These are phyloP conservation scores for Hypoxylon sp. DNA, from an alignment of 2,329 filamentous ascomycete genomes.

Conservation along the genomic window DNA sequence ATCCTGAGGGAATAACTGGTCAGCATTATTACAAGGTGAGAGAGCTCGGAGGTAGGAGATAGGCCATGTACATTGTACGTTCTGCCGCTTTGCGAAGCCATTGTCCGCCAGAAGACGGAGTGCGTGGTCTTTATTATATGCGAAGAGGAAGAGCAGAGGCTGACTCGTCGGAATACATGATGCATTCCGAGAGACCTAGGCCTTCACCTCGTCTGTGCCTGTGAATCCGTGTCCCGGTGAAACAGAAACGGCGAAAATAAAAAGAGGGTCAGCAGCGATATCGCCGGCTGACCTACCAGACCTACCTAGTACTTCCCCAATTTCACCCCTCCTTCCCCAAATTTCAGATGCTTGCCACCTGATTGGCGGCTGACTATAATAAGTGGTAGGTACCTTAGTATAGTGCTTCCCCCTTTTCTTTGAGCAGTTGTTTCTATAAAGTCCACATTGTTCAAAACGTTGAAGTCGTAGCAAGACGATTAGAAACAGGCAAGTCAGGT, in stretches of 20 bases:
- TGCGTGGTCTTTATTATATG: constrained; percentile 29
- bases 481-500: too few relatives aligned
- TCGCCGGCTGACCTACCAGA: constrained; percentile 24
- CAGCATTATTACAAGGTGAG: constrained; percentile 13
- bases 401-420: background rate
- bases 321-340: constrained; percentile 33
- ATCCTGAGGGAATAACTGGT: constrained; percentile 67
- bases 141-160: constrained; percentile 23
- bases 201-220: background rate
- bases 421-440: background rate
- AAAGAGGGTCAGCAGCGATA: constrained; percentile 38
- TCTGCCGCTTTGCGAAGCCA: constrained; percentile 45
- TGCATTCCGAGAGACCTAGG: constrained; percentile 45
- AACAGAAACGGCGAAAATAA: constrained; percentile 30
- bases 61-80: constrained; percentile 47
- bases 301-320: too few relatives aligned
- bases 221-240: constrained; percentile 23
- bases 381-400: background rate
- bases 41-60: constrained; percentile 18
- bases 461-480: too few relatives aligned
- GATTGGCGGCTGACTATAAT: background rate
- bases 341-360: constrained; percentile 2
- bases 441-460: too few relatives aligned
- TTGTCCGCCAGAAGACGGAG: constrained; percentile 42
- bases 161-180: constrained; percentile 48